Percentiles rank a stretch among this genome's conserved stretches.
phyloP scores from a whole-genome alignment of 2,329 filamentous ascomycete species.

The Camptophora hylomeconis region DNA sequence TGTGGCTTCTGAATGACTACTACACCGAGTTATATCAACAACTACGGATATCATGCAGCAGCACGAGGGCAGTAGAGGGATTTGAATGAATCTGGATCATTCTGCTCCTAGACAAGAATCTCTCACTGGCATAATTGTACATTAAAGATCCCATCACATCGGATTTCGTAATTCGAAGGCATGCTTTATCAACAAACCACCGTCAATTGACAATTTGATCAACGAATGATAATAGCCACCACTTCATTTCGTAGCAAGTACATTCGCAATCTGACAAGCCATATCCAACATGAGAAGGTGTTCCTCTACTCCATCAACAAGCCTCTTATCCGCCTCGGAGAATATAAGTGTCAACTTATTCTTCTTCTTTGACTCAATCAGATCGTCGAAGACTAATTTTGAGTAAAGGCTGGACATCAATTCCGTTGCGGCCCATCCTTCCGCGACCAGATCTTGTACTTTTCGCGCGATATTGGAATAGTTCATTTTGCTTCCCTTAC shows the following conservation, averaged over 20 bases:
- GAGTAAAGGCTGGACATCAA: constrained; percentile 78
- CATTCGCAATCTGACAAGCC: constrained; percentile 61
- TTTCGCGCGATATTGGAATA: constrained; percentile 66
- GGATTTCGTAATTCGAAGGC: too few relatives aligned
- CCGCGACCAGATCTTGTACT: constrained; percentile 82
- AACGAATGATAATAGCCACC: background rate
- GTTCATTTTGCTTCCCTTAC: constrained; percentile 60
- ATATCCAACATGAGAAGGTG: constrained; percentile 83
- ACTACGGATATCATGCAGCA: too few relatives aligned
- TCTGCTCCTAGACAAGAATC: too few relatives aligned
- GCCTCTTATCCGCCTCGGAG: constrained; percentile 84
- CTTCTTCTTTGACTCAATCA: constrained; percentile 72
- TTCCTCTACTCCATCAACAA: constrained; percentile 91
- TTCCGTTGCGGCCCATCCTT: constrained; percentile 92
- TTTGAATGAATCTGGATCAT: too few relatives aligned
- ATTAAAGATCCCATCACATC: too few relatives aligned
- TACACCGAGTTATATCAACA: too few relatives aligned
- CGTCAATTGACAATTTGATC: too few relatives aligned
- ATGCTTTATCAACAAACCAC: too few relatives aligned
- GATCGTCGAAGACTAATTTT: constrained; percentile 68
- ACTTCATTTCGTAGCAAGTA: constrained; percentile 8
- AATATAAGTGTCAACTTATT: constrained; percentile 81
- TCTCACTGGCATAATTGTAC: too few relatives aligned
- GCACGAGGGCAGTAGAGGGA: too few relatives aligned
- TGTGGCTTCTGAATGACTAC: too few relatives aligned